A percentile compares a stretch with the other conserved stretches of the same genome.
phyloP scores from a whole-genome alignment of 345 rosid species.

The Citrus glauca region DNA sequence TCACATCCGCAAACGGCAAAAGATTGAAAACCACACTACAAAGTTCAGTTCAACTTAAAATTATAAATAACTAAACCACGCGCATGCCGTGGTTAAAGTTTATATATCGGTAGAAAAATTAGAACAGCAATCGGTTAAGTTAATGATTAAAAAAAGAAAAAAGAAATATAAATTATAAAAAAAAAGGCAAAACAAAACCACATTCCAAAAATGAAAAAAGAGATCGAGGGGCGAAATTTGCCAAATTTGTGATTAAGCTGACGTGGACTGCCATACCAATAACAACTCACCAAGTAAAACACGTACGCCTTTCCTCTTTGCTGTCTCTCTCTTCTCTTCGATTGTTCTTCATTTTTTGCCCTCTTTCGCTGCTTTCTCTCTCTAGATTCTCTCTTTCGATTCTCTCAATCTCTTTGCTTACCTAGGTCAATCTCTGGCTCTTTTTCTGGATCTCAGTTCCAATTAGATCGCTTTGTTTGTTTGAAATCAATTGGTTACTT shows the following conservation, averaged over 20 bases:
- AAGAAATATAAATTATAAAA: no score
- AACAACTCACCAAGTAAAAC: constrained; percentile 12
- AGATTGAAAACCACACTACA: background rate
- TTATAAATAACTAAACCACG: no score
- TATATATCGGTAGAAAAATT: no score
- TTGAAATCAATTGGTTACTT: background rate
- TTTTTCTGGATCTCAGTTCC: constrained; percentile 32
- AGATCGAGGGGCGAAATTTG: background rate
- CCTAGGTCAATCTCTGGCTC: constrained; percentile 12
- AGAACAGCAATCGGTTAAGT: no score
- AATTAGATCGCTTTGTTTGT: constrained; percentile 22
- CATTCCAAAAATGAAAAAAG: no score
- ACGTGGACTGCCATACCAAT: constrained; percentile 14
- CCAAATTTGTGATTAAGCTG: constrained; percentile 2
- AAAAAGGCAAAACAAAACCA: no score
- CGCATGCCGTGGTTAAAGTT: no score
- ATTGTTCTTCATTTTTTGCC: background rate
- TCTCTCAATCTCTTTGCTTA: constrained; percentile 24
- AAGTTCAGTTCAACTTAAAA: background rate
- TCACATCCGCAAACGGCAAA: background rate
- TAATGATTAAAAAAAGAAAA: no score
- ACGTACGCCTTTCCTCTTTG: constrained; percentile 11
- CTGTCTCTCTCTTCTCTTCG: background rate
- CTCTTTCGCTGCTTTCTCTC: constrained; percentile 14
- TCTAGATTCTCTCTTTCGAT: constrained; percentile 5